Base-by-base conservation (phyloP, 2,329 filamentous ascomycete species). In the Botrytis cinerea region DNA sequence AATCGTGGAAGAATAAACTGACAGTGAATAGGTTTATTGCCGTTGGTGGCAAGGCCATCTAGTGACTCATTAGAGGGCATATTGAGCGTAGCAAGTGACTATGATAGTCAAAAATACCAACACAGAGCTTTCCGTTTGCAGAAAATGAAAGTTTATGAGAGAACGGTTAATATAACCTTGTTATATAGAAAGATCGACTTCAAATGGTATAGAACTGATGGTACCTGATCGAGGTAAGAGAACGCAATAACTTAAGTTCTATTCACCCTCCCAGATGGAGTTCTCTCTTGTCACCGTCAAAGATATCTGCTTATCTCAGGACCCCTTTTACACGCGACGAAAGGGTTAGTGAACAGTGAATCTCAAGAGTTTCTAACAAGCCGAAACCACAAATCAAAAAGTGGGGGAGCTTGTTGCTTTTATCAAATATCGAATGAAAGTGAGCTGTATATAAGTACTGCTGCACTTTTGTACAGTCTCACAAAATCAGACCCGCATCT, bases 11-110 rank as follows among this genome's bases (percentile, higher is more conserved):
- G 43, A 18, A 38, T 2, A 25, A 57, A 68, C 71, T 35, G 54
- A 72, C 71, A 72, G 62, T 72, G 71, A 68, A 68, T 72, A 59
- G 51, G 28, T 28, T 22, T 57, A 32, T 57, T 57, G 48, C 35
- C 48, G 16, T 68, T 43, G 10, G 35, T 43, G 25, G 35, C 48
- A 4, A 38, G 48, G 38, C 18, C 48, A 68, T 68, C 25, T 68
- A 68, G 25, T 18, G 46, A 51, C 25, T 68, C 64, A 68, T 68
- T 54, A 38, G 66, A 68, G 18, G 66, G 66, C 66, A 68, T 68
- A 6, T 32, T 54, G 38, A 57, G 35, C 22, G 48, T 40, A 32
- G 66, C 38, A 68, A 67, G 35, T 40, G 35, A 43, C 48, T 16
- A 57, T 48, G 20, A 68, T 18, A n/a, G 48, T 16, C 18, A 28